Conservation (phyloP, 2,329 filamentous ascomycete species). For the Bertia moriformis region DNA sequence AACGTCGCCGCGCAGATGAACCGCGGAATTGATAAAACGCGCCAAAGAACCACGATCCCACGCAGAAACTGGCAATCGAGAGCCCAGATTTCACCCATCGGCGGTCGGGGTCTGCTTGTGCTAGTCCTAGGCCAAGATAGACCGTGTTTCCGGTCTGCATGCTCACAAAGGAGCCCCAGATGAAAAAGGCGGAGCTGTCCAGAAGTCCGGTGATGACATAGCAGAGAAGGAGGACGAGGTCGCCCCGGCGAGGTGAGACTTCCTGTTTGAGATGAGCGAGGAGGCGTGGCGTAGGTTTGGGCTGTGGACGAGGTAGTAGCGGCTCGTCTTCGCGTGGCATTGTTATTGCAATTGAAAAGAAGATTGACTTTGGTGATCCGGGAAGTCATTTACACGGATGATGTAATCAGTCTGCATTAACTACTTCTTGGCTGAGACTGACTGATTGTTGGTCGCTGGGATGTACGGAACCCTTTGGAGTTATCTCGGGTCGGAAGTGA, state of each 20-base stretch:
- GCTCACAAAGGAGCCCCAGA: slow-evolving; percentile 68
- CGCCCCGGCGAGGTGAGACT: slow-evolving; percentile 46
- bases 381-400: too few relatives aligned
- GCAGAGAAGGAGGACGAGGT: slow-evolving; percentile 55
- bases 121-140: slow-evolving; percentile 63
- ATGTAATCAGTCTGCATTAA: too few relatives aligned
- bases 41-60: slow-evolving; percentile 59
- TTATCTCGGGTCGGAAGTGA: too few relatives aligned
- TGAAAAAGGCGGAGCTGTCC: slow-evolving; percentile 62
- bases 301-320: too few relatives aligned
- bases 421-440: too few relatives aligned
- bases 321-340: too few relatives aligned
- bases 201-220: slow-evolving; percentile 67
- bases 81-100: slow-evolving; percentile 61
- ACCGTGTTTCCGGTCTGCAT: slow-evolving; percentile 82
- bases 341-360: too few relatives aligned
- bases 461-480: too few relatives aligned
- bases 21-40: slow-evolving; percentile 52
- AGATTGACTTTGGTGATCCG: too few relatives aligned
- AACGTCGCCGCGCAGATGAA: slow-evolving; percentile 45
- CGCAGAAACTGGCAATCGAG: slow-evolving; percentile 56
- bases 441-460: too few relatives aligned
- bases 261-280: slow-evolving; percentile 15
- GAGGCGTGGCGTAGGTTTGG: too few relatives aligned
- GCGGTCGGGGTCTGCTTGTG: slow-evolving; percentile 33